A percentile compares a stretch with the other conserved stretches of the same genome.
These are phyloP conservation scores for Paulownia fortunei DNA, from an alignment of 257 asterid genomes.

Conservation along the genomic window DNA sequence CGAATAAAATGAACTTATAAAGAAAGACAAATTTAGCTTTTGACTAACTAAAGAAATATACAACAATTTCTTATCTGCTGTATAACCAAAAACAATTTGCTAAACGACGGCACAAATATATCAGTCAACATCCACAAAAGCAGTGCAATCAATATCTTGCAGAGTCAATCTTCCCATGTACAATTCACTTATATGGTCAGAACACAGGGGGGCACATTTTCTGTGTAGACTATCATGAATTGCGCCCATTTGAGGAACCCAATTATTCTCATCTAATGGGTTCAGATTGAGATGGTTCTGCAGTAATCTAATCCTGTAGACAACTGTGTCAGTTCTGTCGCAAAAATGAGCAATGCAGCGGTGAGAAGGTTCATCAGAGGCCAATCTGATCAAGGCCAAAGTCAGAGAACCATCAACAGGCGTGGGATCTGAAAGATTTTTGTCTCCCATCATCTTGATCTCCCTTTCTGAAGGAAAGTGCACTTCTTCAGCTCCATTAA, in stretches of 20 bases:
- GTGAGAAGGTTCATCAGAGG: constrained; percentile 64
- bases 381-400: constrained; percentile 66
- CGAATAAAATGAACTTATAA: background rate
- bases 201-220: constrained; percentile 79
- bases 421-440: constrained; percentile 65
- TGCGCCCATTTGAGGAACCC: constrained; percentile 62
- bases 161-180: constrained; percentile 80
- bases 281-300: constrained; percentile 47
- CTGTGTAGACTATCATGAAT: constrained; percentile 61
- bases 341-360: constrained; percentile 83
- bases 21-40: background rate
- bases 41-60: background rate
- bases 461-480: constrained; percentile 87
- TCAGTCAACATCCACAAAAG: constrained; percentile 54
- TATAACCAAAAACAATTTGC: background rate
- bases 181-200: constrained; percentile 66
- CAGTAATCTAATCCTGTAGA: constrained; percentile 63
- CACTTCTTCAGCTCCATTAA: constrained; percentile 44
- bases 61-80: background rate
- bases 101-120: background rate
- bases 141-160: constrained; percentile 72
- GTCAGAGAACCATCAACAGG: constrained; percentile 79
- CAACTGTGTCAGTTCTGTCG: constrained; percentile 51
- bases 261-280: constrained; percentile 31
- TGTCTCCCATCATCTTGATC: constrained; percentile 80